Base-by-base conservation (phyloP, 2,329 filamentous ascomycete genomes). In the Neonectria hederae region DNA sequence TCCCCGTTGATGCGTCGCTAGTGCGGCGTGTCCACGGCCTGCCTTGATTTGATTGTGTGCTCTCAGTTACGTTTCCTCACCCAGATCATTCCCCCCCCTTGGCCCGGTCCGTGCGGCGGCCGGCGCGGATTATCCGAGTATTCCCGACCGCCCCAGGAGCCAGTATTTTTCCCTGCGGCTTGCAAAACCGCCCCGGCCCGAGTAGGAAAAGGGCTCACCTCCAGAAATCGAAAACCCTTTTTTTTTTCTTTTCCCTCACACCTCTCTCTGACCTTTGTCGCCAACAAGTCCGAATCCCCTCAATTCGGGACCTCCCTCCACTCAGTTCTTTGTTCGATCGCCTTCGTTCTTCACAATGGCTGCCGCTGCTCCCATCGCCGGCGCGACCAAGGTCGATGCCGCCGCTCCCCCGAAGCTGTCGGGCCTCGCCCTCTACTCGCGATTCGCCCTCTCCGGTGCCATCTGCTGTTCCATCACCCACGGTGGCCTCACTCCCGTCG, bases 391-490 rank as follows among this genome's bases (percentile, higher is more conserved):
- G 73, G 78, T 77, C 71, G 74, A 48, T n/a, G 14, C 24, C 22
- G 45, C 22, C 43, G 24, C 74, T 65, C 78, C 81, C 69, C 79
- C 81, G 69, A 79, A 83, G 79, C 80, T 81, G 67, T 78, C 78
- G 69, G 84, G 83, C 72, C 5, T 94, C 73, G 84, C 81, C 65
- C 92, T 99, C 76, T 98, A 98, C 90, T 92, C 93, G 76, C 90
- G 93, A 83, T 97, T 97, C 86, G 95, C 96, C 84, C 92, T 99
- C 77, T 94, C 96, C 77, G 96, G 96, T 84, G 96, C 96, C 76
- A 86, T 98, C 87, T 97, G 96, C 90, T 99, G 96, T 84, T 96
- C 94, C 76, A 86, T 98, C 84, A 99, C 96, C 79, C 96, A 99
- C 89, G 96, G 95, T 83, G 92, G 88, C 78, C 90, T 98, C 77